These are phyloP conservation scores for Chlorophyllum brunneum DNA, from an alignment of 768 basidiomycete species.

Conservation along the genomic window DNA sequence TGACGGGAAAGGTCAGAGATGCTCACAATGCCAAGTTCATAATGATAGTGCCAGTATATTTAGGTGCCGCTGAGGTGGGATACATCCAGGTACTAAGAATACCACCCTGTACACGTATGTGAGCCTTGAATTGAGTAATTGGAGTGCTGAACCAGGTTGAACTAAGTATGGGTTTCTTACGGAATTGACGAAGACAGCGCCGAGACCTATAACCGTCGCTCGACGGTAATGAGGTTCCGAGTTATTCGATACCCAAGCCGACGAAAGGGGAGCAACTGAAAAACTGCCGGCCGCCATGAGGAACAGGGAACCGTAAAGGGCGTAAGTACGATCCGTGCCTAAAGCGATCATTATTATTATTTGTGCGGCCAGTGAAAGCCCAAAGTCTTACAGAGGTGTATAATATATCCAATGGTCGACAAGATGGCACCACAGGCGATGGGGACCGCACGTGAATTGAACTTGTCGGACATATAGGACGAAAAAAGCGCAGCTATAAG, in stretches of 20 bases:
- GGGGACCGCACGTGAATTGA: slow-evolving; percentile 13
- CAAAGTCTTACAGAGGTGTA: slow-evolving; percentile 32
- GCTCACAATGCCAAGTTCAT: slow-evolving; percentile 6
- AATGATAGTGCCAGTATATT: slow-evolving; percentile 6
- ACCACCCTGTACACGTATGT: slow-evolving; percentile 6
- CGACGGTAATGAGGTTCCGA: slow-evolving; percentile 42
- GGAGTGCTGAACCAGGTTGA: background rate
- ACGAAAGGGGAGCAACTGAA: slow-evolving; percentile 33
- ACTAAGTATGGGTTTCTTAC: background rate
- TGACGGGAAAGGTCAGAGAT: background rate
- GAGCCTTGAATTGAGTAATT: background rate
- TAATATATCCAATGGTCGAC: slow-evolving; percentile 29
- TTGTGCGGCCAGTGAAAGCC: too few relatives aligned
- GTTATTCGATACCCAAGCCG: slow-evolving; percentile 50
- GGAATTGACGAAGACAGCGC: slow-evolving; percentile 36
- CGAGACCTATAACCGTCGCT: slow-evolving; percentile 42
- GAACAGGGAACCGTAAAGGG: slow-evolving; percentile 45
- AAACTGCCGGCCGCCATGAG: slow-evolving; percentile 39
- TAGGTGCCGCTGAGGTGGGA: slow-evolving; percentile 9
- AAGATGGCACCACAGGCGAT: slow-evolving; percentile 24
- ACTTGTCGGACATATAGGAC: slow-evolving; percentile 14
- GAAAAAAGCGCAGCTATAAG: slow-evolving; percentile 4
- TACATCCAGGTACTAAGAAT: slow-evolving; percentile 12
- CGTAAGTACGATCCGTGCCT: slow-evolving; percentile 9
- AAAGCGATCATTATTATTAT: background rate